These are phyloP conservation scores for Podosphaera aphanis DNA, from an alignment of 2,329 filamentous ascomycete species.

Conservation along the genomic window DNA sequence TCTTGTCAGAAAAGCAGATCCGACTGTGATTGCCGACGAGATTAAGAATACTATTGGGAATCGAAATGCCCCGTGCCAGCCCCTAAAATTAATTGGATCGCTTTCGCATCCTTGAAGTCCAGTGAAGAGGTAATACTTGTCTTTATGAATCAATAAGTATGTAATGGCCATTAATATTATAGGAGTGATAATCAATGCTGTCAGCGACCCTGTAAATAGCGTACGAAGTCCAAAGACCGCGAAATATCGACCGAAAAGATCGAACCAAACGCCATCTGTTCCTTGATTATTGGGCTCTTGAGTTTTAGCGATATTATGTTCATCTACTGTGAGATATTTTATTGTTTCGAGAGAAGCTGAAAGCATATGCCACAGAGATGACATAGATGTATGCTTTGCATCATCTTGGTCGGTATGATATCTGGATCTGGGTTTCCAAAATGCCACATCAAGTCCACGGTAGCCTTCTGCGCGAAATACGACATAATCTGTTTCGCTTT, in stretches of 20 bases:
- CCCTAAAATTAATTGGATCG: conserved; percentile 41
- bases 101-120: conserved; percentile 36
- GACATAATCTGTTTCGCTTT: conserved; percentile 74
- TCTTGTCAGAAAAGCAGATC: conserved; percentile 47
- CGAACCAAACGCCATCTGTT: conserved; percentile 71
- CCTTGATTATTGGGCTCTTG: conserved; percentile 30
- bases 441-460: conserved; percentile 76
- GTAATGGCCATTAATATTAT: conserved; percentile 46
- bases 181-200: conserved; percentile 58
- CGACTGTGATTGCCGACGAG: conserved; percentile 44
- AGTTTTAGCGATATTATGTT: conserved; percentile 28
- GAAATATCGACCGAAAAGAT: conserved; percentile 61
- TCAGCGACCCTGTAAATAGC: conserved; percentile 71
- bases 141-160: conserved; percentile 41
- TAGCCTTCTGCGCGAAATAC: conserved; percentile 63
- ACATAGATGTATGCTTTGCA: conserved; percentile 46
- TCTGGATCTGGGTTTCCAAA: conserved; percentile 61
- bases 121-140: conserved; percentile 78
- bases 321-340: conserved; percentile 40
- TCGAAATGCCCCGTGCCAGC: conserved; percentile 62
- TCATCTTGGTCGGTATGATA: conserved; percentile 91
- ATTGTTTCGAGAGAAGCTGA: conserved; percentile 59
- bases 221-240: conserved; percentile 59
- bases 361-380: conserved; percentile 81
- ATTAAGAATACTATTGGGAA: conserved; percentile 55